Conservation (phyloP, 306 rosid genomes). For the Myrica gale region DNA sequence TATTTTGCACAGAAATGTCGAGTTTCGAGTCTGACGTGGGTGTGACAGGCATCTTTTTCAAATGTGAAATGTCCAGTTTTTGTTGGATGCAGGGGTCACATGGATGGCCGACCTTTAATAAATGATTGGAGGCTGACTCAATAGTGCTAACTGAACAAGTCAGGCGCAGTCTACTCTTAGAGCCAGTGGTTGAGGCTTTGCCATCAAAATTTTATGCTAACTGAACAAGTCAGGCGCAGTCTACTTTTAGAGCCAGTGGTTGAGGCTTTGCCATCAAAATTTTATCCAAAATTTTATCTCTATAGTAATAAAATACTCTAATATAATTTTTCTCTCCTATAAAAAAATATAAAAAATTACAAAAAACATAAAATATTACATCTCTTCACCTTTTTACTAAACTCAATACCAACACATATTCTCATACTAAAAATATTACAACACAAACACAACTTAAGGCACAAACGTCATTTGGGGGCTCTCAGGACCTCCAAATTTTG, state of each 20-base stretch:
- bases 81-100: slow-evolving; percentile 33
- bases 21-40: slow-evolving; percentile 14
- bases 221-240: neutral
- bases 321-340: too few species aligned
- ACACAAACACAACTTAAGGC: too few species aligned
- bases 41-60: slow-evolving; percentile 6
- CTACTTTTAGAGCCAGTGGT: neutral
- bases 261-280: too few species aligned
- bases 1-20: slow-evolving; percentile 5
- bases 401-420: too few species aligned
- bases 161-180: neutral
- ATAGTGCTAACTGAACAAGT: slow-evolving; percentile 1
- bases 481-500: neutral
- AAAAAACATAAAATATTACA: too few species aligned
- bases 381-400: too few species aligned
- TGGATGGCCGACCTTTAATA: slow-evolving; percentile 36
- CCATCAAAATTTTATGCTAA: too few species aligned
- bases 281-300: too few species aligned
- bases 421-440: too few species aligned
- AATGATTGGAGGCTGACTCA: slow-evolving; percentile 5
- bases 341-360: too few species aligned
- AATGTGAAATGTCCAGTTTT: slow-evolving; percentile 9
- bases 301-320: too few species aligned
- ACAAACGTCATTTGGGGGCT: neutral
- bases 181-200: neutral